Percentiles rank a stretch among this genome's conserved stretches.
phyloP scores from a whole-genome alignment of 352 stramenopile genomes.

The Globisporangium iwayamae region DNA sequence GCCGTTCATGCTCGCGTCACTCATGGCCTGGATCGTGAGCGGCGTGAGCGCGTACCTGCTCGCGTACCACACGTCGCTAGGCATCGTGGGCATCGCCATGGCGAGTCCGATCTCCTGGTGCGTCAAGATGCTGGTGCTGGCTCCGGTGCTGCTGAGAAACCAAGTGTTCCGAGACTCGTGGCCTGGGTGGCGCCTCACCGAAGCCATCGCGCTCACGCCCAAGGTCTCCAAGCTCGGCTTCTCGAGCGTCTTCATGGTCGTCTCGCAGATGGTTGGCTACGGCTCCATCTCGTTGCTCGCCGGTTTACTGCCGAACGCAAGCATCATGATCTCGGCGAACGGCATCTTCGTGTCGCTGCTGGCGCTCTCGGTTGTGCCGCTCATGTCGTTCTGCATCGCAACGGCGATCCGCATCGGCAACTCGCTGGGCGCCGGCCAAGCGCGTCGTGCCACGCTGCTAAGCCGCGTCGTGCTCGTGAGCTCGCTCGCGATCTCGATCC shows the following conservation, averaged over 20 bases:
- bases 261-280: conserved; percentile 22
- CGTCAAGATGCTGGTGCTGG: conserved; percentile 25
- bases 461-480: conserved; percentile 20
- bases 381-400: conserved; percentile 25
- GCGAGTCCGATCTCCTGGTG: conserved; percentile 21
- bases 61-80: conserved; percentile 32
- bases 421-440: conserved; percentile 25
- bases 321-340: conserved; percentile 30
- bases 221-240: conserved; percentile 17
- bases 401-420: conserved; percentile 36
- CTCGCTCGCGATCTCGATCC: conserved; percentile 6
- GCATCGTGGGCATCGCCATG: conserved; percentile 34
- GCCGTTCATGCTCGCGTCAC: conserved; percentile 28
- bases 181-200: conserved; percentile 17
- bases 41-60: conserved; percentile 29
- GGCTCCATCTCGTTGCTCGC: conserved; percentile 19
- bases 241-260: conserved; percentile 16
- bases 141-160: conserved; percentile 23
- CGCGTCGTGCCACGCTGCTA: conserved; percentile 20
- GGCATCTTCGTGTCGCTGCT: conserved; percentile 30
- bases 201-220: conserved; percentile 15
- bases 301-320: conserved; percentile 30
- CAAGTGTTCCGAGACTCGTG: conserved; percentile 18
- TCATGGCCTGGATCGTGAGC: conserved; percentile 21
- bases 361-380: conserved; percentile 28